Evolutionary conservation across 2,329 filamentous ascomycete species (phyloP).

Genomic region (Exophiala lecanii-corni): DNA sequence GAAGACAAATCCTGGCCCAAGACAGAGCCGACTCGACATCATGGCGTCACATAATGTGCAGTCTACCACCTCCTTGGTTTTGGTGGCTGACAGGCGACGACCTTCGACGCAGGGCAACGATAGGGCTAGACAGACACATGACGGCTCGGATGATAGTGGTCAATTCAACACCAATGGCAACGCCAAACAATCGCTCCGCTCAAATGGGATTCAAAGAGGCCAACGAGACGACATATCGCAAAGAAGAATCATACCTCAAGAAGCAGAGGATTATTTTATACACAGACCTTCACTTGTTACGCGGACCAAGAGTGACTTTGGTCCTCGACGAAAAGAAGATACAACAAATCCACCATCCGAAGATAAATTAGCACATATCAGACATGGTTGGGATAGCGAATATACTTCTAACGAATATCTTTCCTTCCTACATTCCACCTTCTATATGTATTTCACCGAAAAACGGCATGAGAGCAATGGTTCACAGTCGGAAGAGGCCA

Average conservation of each 20-base stretch:
- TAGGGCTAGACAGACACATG: slow-evolving; percentile 4
- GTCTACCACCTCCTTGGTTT: slow-evolving; percentile 9
- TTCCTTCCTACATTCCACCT: slow-evolving; percentile 80
- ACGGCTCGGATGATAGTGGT: slow-evolving; percentile 6
- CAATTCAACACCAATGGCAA: slow-evolving; percentile 8
- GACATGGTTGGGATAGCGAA: slow-evolving; percentile 90
- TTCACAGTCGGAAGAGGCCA: slow-evolving; percentile 62
- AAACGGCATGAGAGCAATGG: slow-evolving; percentile 95
- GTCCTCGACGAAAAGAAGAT: slow-evolving; percentile 38
- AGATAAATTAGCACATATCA: slow-evolving; percentile 53
- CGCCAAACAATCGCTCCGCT: slow-evolving; percentile 7
- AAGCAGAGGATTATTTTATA: slow-evolving; percentile 19
- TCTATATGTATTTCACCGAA: slow-evolving; percentile 99
- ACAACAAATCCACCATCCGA: slow-evolving; percentile 36
- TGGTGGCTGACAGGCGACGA: slow-evolving; percentile 12
- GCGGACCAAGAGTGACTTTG: slow-evolving; percentile 52
- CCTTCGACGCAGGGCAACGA: slow-evolving; percentile 15
- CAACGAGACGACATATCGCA: slow-evolving; percentile 13
- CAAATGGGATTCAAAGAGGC: slow-evolving; percentile 3
- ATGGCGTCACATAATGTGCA: slow-evolving; percentile 16
- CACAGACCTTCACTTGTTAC: slow-evolving; percentile 31
- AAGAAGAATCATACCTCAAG: slow-evolving; percentile 21
- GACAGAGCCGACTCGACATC: slow-evolving; percentile 1
- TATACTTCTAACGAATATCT: slow-evolving; percentile 88
- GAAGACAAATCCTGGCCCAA: background rate